These are phyloP conservation scores for Chrysophaeum taylorii DNA, from an alignment of 352 stramenopile species.

Conservation along the genomic window DNA sequence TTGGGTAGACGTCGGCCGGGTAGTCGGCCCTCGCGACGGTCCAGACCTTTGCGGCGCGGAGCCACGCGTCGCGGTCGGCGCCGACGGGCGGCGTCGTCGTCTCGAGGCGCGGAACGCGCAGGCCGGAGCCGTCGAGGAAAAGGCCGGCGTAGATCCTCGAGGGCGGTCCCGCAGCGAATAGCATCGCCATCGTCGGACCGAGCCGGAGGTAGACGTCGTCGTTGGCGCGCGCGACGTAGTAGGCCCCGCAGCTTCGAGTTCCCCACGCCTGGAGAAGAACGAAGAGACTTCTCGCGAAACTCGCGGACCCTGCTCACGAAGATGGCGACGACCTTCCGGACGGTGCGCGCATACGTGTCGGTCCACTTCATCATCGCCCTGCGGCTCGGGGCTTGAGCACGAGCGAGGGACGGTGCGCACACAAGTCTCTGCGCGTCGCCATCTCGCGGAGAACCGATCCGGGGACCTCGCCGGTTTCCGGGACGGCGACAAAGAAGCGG, in stretches of 20 bases:
- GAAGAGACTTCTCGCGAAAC: no score
- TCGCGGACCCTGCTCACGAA: no score
- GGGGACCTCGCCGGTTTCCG: background rate
- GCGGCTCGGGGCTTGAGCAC: no score
- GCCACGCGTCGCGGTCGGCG: background rate
- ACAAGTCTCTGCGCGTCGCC: no score
- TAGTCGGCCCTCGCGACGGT: background rate
- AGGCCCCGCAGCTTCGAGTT: background rate
- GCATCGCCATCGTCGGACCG: background rate
- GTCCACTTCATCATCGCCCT: no score
- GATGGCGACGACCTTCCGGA: no score
- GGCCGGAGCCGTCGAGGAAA: background rate
- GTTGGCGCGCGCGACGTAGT: slow-evolving; percentile 12
- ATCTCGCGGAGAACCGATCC: no score
- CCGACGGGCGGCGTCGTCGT: background rate
- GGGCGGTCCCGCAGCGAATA: background rate
- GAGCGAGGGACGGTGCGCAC: no score
- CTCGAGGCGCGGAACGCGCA: background rate
- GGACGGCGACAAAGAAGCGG: background rate
- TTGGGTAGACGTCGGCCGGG: background rate
- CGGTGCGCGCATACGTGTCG: no score
- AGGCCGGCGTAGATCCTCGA: background rate
- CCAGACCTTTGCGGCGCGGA: background rate
- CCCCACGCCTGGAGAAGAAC: no score
- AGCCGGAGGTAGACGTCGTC: slow-evolving; percentile 23